phyloP scores from a whole-genome alignment of 495 filamentous ascomycete genomes.

The Penicillium nucicola region DNA sequence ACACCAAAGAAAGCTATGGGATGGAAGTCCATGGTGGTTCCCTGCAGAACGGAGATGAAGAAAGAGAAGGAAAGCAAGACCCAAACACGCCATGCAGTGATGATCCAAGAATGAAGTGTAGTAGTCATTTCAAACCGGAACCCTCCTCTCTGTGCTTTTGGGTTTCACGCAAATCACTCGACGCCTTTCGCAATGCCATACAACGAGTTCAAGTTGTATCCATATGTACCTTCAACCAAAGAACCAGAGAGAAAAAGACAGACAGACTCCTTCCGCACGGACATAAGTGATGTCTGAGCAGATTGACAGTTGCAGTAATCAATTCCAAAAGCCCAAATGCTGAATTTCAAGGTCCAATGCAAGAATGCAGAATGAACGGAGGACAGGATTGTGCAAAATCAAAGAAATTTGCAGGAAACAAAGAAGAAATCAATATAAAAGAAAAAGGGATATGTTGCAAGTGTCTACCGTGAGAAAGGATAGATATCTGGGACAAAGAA shows the following conservation, averaged over 20 bases:
- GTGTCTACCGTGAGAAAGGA: conserved; percentile 1
- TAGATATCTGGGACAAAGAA: conserved; percentile 4
- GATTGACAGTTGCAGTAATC: neutral
- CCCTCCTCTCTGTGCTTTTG: conserved; percentile 18
- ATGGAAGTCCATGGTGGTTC: conserved; percentile 6
- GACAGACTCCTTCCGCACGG: conserved; percentile 3
- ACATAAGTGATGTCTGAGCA: neutral
- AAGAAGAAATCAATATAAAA: neutral
- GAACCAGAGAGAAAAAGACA: neutral
- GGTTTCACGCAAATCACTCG: conserved; percentile 11
- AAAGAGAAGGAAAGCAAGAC: conserved; percentile 7
- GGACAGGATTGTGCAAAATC: neutral
- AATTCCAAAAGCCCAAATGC: neutral
- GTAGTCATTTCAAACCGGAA: conserved; percentile 15
- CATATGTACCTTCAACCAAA: conserved; percentile 26
- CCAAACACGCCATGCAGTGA: conserved; percentile 25
- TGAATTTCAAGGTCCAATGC: neutral
- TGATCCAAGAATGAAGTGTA: conserved; percentile 18
- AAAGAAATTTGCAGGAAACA: neutral
- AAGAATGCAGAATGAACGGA: neutral
- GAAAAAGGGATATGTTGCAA: neutral
- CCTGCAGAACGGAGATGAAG: neutral
- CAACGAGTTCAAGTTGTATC: conserved; percentile 21
- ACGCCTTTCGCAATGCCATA: conserved; percentile 33
- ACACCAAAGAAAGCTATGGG: neutral